Conservation (phyloP, 2,329 filamentous ascomycete species). For the Colletotrichum melonis region DNA sequence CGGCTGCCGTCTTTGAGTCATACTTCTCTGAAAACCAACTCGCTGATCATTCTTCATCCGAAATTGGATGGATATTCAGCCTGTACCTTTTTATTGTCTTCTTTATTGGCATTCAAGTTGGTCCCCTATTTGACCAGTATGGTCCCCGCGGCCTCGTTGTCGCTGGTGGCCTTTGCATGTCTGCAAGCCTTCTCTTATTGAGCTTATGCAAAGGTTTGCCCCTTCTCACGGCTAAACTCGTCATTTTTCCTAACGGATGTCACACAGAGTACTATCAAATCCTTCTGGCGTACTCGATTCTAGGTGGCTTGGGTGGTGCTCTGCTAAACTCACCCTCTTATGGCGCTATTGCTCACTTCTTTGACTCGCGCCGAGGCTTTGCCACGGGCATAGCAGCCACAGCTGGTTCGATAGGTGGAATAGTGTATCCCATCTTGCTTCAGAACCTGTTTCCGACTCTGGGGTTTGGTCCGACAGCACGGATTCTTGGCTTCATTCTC, state of each 20-base stretch:
- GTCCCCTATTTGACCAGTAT: slow-evolving; percentile 82
- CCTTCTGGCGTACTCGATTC: slow-evolving; percentile 78
- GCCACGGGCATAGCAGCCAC: slow-evolving; percentile 86
- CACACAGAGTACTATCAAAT: slow-evolving; percentile 79
- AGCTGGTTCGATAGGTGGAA: slow-evolving; percentile 76
- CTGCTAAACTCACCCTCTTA: slow-evolving; percentile 83
- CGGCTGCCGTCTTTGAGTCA: slow-evolving; percentile 80
- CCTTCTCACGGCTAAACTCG: not conserved
- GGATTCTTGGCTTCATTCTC: slow-evolving; percentile 63
- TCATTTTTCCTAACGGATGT: not conserved
- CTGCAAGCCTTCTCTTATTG: slow-evolving; percentile 73
- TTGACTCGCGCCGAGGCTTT: slow-evolving; percentile 77
- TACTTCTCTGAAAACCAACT: slow-evolving; percentile 82
- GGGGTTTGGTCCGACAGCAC: slow-evolving; percentile 61
- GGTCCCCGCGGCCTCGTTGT: slow-evolving; percentile 77
- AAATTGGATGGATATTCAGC: slow-evolving; percentile 89
- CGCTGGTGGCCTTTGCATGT: slow-evolving; percentile 70
- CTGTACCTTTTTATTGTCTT: slow-evolving; percentile 85
- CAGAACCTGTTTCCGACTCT: slow-evolving; percentile 57
- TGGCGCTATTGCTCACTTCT: slow-evolving; percentile 82
- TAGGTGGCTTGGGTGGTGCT: slow-evolving; percentile 78
- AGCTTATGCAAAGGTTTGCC: slow-evolving; percentile 70
- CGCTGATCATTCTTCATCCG: slow-evolving; percentile 70
- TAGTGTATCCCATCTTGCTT: slow-evolving; percentile 67
- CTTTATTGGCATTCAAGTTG: slow-evolving; percentile 84